phyloP scores from a whole-genome alignment of 345 rosid species.

The Clausena lansium region DNA sequence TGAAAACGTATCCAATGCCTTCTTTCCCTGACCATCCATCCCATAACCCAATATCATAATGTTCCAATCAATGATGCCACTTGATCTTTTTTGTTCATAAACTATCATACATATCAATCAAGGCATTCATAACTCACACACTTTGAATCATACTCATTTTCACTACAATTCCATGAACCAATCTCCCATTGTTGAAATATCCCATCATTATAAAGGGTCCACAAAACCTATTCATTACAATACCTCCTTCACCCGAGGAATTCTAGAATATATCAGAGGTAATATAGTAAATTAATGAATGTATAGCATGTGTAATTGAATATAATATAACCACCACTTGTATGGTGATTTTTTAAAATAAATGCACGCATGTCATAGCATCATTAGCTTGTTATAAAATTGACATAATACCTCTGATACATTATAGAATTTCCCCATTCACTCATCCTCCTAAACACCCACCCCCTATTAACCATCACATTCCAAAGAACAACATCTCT shows the following conservation, averaged over 20 bases:
- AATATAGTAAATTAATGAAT: too few species aligned
- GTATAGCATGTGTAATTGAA: fast-evolving
- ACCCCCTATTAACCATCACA: too few species aligned
- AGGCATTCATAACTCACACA: slow-evolving; percentile 43
- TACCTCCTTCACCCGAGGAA: fast-evolving
- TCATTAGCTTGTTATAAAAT: fast-evolving
- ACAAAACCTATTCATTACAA: slow-evolving; percentile 13
- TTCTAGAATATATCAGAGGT: too few species aligned
- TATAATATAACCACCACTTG: too few species aligned
- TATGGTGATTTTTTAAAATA: fast-evolving
- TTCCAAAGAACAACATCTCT: too few species aligned
- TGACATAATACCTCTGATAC: fast-evolving
- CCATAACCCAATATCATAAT: slow-evolving; percentile 58
- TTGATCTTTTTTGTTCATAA: slow-evolving; percentile 46
- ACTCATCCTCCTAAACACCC: slow-evolving; percentile 15
- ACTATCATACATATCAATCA: slow-evolving; percentile 70
- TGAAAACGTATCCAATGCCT: slow-evolving; percentile 52
- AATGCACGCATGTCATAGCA: fast-evolving
- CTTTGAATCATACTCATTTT: slow-evolving; percentile 38
- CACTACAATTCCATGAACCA: slow-evolving; percentile 42
- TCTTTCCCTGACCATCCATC: slow-evolving; percentile 45
- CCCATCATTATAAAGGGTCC: slow-evolving; percentile 39
- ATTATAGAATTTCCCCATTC: too few species aligned
- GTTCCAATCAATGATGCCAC: slow-evolving; percentile 68
- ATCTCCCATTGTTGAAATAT: slow-evolving; percentile 39